A percentile compares a stretch with the other conserved stretches of the same genome.
Evolutionary conservation across 192 early-diverging fungal species (phyloP).

Genomic region (Podila epigama): DNA sequence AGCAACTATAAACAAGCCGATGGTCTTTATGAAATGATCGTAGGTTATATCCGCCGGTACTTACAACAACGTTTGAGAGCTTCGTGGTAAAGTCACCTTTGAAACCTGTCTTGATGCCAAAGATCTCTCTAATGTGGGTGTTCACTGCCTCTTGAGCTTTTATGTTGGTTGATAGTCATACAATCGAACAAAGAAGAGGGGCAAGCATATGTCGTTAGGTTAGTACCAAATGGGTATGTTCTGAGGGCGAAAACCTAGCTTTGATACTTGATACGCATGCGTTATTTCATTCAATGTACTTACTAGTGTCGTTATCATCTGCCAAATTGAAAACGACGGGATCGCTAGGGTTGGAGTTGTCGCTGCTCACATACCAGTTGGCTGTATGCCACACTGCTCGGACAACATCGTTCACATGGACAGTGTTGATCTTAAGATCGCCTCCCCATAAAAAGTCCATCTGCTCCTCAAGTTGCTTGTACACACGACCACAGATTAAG

Average conservation of each 20-base stretch:
- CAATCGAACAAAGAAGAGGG: too few relatives aligned
- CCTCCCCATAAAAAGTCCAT: conserved; percentile 96
- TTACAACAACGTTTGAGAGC: conserved; percentile 71
- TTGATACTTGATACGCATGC: too few relatives aligned
- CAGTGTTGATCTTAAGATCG: conserved; percentile 90
- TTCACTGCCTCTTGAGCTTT: conserved; percentile 87
- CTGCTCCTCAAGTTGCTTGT: conserved; percentile 76
- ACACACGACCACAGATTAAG: conserved; percentile 91
- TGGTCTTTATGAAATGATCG: too few relatives aligned
- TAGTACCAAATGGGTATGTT: too few relatives aligned
- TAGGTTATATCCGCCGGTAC: too few relatives aligned
- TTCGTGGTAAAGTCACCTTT: conserved; percentile 73
- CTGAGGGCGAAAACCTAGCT: too few relatives aligned
- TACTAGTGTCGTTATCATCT: conserved; percentile 87
- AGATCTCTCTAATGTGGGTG: conserved; percentile 68
- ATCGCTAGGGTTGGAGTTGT: conserved; percentile 48
- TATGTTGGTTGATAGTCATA: too few relatives aligned
- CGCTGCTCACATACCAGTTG: conserved; percentile 58
- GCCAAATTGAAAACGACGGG: conserved; percentile 82
- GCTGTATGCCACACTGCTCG: conserved; percentile 66
- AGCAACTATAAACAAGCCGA: too few relatives aligned
- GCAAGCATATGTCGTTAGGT: too few relatives aligned
- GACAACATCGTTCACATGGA: conserved; percentile 89
- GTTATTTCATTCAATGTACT: conserved; percentile 16
- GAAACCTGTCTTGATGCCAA: conserved; percentile 83